phyloP scores from a whole-genome alignment of 2,329 filamentous ascomycete genomes.

The Colletotrichum scovillei region DNA sequence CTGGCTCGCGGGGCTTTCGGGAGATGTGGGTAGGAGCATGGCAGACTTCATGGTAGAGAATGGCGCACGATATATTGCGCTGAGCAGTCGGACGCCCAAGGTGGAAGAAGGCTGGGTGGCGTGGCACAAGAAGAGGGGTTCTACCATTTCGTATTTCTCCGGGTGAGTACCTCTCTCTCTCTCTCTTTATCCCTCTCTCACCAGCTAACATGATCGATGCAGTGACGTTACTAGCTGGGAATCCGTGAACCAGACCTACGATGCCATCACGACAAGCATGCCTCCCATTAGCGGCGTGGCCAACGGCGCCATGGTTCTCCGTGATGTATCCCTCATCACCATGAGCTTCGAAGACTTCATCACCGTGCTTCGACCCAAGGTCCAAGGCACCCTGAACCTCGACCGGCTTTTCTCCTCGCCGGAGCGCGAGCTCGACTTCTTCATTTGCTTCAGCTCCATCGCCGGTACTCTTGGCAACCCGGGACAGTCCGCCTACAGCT shows the following conservation, averaged over 20 bases:
- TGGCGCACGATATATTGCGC: conserved; percentile 46
- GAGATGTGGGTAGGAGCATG: conserved; percentile 47
- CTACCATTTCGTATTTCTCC: too few relatives aligned
- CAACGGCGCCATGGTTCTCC: conserved; percentile 57
- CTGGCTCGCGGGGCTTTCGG: conserved; percentile 44
- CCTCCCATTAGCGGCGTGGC: conserved; percentile 53
- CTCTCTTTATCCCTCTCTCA: too few relatives aligned
- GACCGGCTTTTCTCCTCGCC: conserved; percentile 42
- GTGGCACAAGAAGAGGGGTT: too few relatives aligned
- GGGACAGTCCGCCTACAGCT: conserved; percentile 56
- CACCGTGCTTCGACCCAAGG: conserved; percentile 46
- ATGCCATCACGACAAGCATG: conserved; percentile 15
- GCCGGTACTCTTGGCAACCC: conserved; percentile 41
- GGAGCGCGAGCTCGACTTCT: conserved; percentile 46
- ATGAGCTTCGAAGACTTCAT: conserved; percentile 41
- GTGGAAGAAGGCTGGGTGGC: too few relatives aligned
- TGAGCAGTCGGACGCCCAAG: conserved; percentile 49
- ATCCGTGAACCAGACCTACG: too few relatives aligned
- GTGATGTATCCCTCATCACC: conserved; percentile 46
- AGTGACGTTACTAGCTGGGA: too few relatives aligned
- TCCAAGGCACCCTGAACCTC: conserved; percentile 44
- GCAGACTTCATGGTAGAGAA: conserved; percentile 47
- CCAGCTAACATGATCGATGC: too few relatives aligned
- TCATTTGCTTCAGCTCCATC: conserved; percentile 48
- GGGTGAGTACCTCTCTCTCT: too few relatives aligned